A percentile compares a stretch with the other conserved stretches of the same genome.
Evolutionary conservation across 2,329 filamentous ascomycete genomes (phyloP).

Genomic region (Teratosphaeria viscida): DNA sequence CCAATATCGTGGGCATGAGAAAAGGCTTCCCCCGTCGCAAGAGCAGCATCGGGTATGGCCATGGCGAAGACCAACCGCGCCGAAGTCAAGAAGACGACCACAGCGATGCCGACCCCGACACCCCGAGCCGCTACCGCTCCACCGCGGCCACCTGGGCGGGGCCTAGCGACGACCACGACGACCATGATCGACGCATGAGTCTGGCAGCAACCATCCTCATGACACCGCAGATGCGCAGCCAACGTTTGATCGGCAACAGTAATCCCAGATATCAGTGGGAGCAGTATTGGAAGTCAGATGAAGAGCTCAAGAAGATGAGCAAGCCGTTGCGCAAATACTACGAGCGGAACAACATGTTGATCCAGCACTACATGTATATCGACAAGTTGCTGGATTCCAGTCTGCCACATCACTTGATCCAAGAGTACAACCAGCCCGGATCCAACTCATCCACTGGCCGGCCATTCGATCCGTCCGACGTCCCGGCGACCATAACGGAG

Average conservation of each 20-base stretch:
- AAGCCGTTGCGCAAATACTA: constrained; percentile 76
- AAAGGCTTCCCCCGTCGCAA: constrained; percentile 5
- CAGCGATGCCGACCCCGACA: constrained; percentile 9
- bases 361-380: constrained; percentile 90
- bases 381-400: constrained; percentile 83
- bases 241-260: constrained; percentile 77
- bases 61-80: constrained; percentile 9
- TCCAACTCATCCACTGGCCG: constrained; percentile 12
- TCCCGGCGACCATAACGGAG: constrained; percentile 68
- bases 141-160: constrained; percentile 15
- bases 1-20: constrained; percentile 10
- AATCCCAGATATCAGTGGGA: constrained; percentile 81
- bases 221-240: constrained; percentile 63
- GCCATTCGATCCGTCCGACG: constrained; percentile 29
- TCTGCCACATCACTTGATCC: constrained; percentile 81
- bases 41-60: constrained; percentile 11
- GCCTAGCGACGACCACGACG: constrained; percentile 7
- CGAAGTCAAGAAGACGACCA: constrained; percentile 10
- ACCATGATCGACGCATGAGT: constrained; percentile 32
- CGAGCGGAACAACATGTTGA: constrained; percentile 74
- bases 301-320: constrained; percentile 60
- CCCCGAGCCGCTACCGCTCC: constrained; percentile 2
- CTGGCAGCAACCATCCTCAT: constrained; percentile 33
- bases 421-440: constrained; percentile 66
- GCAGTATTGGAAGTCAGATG: constrained; percentile 72